Percentiles rank a stretch among this genome's conserved stretches.
phyloP scores from a whole-genome alignment of 2,329 filamentous ascomycete species.

The Aspergillus fijiensis region DNA sequence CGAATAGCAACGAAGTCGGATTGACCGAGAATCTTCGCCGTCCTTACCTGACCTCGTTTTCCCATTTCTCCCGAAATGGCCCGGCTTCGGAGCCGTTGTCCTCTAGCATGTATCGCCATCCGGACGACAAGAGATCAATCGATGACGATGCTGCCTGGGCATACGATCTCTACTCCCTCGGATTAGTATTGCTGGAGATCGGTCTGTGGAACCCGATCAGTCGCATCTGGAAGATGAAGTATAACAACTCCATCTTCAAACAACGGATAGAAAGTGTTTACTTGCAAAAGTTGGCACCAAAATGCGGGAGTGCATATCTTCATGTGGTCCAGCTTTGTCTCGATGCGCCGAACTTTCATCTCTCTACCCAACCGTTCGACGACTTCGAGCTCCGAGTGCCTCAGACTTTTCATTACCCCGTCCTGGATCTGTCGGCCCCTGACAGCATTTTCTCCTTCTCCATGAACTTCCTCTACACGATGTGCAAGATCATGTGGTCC shows the following conservation, averaged over 20 bases:
- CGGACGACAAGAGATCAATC: conserved; percentile 46
- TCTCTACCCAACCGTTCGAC: conserved; percentile 43
- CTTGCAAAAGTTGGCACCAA: conserved; percentile 60
- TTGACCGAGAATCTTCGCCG: conserved; percentile 50
- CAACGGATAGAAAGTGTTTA: conserved; percentile 63
- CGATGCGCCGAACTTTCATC: conserved; percentile 54
- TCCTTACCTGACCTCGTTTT: conserved; percentile 60
- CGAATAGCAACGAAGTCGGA: conserved; percentile 35
- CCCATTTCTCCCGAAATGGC: conserved; percentile 57
- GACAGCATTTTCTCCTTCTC: conserved; percentile 45
- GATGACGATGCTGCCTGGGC: conserved; percentile 43
- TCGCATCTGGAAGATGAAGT: conserved; percentile 64
- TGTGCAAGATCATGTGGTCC: conserved; percentile 44
- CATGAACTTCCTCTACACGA: conserved; percentile 46
- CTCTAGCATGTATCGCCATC: conserved; percentile 62
- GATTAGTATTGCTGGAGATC: conserved; percentile 61
- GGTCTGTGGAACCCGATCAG: conserved; percentile 63
- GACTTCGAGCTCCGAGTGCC: conserved; percentile 43
- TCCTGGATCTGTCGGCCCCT: conserved; percentile 42
- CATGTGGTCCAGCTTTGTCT: conserved; percentile 62
- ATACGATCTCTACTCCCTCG: conserved; percentile 62
- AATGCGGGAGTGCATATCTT: conserved; percentile 64
- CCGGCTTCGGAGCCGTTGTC: conserved; percentile 45
- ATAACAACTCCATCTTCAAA: conserved; percentile 62
- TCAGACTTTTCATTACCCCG: conserved; percentile 44